Evolutionary conservation across 192 early-diverging fungal species (phyloP), one percentile per base, ranked within the genome.

Genomic region (Coemansia sp.): DNA sequence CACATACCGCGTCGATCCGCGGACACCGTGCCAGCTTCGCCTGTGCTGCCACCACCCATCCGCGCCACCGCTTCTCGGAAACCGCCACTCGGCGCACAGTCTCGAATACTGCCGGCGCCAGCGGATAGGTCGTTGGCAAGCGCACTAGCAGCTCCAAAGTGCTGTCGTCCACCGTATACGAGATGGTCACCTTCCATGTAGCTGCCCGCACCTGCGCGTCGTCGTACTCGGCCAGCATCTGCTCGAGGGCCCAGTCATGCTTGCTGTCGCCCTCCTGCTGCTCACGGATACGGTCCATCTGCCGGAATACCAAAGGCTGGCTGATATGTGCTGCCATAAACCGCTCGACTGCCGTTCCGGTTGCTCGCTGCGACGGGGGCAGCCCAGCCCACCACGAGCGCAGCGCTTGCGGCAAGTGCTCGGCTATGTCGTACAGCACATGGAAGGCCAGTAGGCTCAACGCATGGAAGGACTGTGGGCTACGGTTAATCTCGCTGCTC

Each of bases 1-100:
- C 76, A 41, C 97, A 66, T 0, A 89, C 90, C 56, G 92, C 88
- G 40, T 88, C 84, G 26, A 96, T 74, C 5, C 85, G 83, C 10
- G 87, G 85, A 66, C 95, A 93, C 66, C 93, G 86, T 0, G 80
- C 72, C 55, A 83, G 64, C 63, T 88, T 80, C 3, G 81, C 65
- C 31, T 67, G 59, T 15, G 71, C 55, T 3, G 66, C 61, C 28
- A 67, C 84, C 32, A 67, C 55, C 80, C 69, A 85, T 47, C 56
- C 76, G 55, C 50, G 68, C 82, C 80, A 81, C 38, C 79, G 64
- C 65, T 79, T 64, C 72, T 74, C 79, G 48, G 68, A 56, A 2
- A 87, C 73, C 10, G 53, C 77, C 1, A 72, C 61, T 1, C 65
- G 71, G n/a, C 68, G 53, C 5, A 58, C 69, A 0, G 64, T 65